Base-by-base conservation (phyloP, 1,139 yeast species). In the Lodderomyces jiufengensis region DNA sequence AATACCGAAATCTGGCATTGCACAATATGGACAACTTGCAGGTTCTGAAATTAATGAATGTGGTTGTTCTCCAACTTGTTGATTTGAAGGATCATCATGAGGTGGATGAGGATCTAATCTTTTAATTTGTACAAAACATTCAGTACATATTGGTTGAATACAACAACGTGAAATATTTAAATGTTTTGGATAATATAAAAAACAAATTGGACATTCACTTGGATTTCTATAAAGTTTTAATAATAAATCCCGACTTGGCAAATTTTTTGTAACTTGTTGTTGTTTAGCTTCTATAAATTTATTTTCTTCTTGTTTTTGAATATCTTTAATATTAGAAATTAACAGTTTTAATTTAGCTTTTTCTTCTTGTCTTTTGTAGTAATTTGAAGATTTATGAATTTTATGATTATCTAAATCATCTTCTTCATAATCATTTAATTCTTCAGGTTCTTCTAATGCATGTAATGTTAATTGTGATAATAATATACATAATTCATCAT, bases 91-190 rank as follows among this genome's bases (percentile, higher is more conserved):
- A 36, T 60, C 78, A 43, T 84, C 94, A 54, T 86, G 95, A 0
- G 97, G 95, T 24, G 90, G 86, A 59, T 90, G 97, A 0, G 98
- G 97, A n/a, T 87, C 95, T 20, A 84, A 69, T 41, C 98, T 73
- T 57, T 85, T 88, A 55, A 92, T 88, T 57, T 90, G 97, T 7
- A 90, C 97, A 73, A 92, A 92, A 57, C 98, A 92, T 60, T 92
- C 98, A 1, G 96, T 76, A 60, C 98, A 92, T 15, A 92, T 88
- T 2, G 95, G 92, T 57, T 92, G 97, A 34, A 78, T 74, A 56
- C 98, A 92, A 58, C 98, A 92, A 32, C 95, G 70, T n/a, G 95
- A 83, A 35, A 74, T 59, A 61, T 92, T 92, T 47, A 90, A 63
- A 50, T 80, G 78, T 32, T 73, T 70, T 1, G 98, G 98, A 54